Conservation (phyloP, 306 rosid species). For the Gastrolobium bilobum region DNA sequence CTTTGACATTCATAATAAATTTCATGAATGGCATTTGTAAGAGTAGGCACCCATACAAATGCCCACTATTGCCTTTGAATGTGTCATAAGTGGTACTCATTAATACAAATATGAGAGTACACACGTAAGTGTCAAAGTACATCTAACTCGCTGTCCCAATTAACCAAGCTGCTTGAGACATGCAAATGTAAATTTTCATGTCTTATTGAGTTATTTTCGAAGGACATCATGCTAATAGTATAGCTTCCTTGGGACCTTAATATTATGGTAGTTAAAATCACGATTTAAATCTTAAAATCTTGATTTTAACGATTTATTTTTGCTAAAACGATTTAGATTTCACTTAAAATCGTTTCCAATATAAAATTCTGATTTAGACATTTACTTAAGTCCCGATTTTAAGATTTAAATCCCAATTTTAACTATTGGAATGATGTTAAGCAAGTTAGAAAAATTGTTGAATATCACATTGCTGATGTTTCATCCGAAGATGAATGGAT, state of each 20-base stretch:
- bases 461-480: too few relatives aligned
- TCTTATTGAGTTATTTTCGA: not conserved
- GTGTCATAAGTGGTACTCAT: conserved; percentile 8
- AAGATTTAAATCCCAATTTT: too few relatives aligned
- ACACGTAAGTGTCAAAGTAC: not conserved
- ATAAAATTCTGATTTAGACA: too few relatives aligned
- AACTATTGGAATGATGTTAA: too few relatives aligned
- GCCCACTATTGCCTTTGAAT: conserved; percentile 39
- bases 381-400: too few relatives aligned
- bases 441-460: too few relatives aligned
- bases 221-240: not conserved
- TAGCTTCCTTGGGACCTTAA: not conserved
- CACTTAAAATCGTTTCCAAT: too few relatives aligned
- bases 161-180: not conserved
- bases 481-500: too few relatives aligned
- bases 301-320: too few relatives aligned
- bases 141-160: not conserved
- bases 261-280: too few relatives aligned
- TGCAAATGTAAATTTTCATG: not conserved
- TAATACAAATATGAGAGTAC: not conserved
- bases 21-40: conserved; percentile 31
- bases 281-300: too few relatives aligned
- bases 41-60: conserved; percentile 35
- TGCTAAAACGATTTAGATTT: too few relatives aligned
- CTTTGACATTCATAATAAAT: conserved; percentile 32